Evolutionary conservation across 495 filamentous ascomycete species (phyloP).

Genomic region (Aspergillus coremiiformis): DNA sequence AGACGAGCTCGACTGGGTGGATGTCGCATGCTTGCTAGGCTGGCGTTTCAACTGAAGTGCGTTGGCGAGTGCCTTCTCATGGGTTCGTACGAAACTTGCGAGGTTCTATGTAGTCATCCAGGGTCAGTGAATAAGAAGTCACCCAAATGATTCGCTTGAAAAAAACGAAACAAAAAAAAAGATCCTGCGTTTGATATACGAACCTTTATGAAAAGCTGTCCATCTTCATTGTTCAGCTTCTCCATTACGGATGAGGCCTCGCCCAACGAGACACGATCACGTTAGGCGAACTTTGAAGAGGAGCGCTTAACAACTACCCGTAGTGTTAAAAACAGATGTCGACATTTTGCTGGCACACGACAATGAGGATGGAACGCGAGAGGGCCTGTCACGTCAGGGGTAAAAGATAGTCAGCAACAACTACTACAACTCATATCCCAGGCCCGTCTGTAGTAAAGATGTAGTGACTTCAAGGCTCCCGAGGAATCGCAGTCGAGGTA

Average conservation of each 20-base stretch:
- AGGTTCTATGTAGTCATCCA: conserved; percentile 56
- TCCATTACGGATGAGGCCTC: conserved; percentile 35
- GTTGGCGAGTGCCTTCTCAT: conserved; percentile 96
- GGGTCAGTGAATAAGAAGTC: conserved; percentile 8
- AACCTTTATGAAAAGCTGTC: conserved; percentile 84
- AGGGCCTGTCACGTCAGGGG: conserved; percentile 2
- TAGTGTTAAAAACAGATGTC: conserved; percentile 20
- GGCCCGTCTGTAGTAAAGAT: neutral
- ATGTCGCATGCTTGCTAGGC: conserved; percentile 54
- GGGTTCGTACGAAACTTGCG: conserved; percentile 88
- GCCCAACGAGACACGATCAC: conserved; percentile 21
- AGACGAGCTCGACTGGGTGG: conserved; percentile 46
- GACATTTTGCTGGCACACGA: conserved; percentile 38
- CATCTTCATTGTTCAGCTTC: conserved; percentile 66
- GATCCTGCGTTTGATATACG: conserved; percentile 4
- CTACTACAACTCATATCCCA: neutral
- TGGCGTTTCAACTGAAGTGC: conserved; percentile 78
- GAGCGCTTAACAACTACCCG: conserved; percentile 27
- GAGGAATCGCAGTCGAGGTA: neutral
- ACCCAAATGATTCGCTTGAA: neutral
- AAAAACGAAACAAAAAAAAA: neutral
- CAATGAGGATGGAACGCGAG: conserved; percentile 9
- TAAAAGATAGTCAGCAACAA: neutral
- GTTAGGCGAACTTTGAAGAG: conserved; percentile 32
- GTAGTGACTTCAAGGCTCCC: neutral